Evolutionary conservation across 139 green algal species (phyloP).

Genomic region (Picochlorum sp.): DNA sequence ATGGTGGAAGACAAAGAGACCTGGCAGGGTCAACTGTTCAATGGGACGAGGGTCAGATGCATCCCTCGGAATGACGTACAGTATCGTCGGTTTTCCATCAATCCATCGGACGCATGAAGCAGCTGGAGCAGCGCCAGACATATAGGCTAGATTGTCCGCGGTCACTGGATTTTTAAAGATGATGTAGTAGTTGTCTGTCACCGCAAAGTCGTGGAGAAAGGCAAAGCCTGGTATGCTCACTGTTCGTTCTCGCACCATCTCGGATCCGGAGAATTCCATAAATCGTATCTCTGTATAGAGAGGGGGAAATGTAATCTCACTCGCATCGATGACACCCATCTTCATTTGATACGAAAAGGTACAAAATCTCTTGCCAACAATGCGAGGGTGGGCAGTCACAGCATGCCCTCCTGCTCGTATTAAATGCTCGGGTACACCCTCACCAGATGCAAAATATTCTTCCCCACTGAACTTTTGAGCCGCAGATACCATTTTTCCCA

Average conservation of each 20-base stretch:
- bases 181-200: conserved; percentile 33
- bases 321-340: too few relatives aligned
- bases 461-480: background rate
- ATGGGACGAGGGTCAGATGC: background rate
- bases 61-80: conserved; percentile 28
- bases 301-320: background rate
- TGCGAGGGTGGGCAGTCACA: too few relatives aligned
- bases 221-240: conserved; percentile 26
- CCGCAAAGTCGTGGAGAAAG: conserved; percentile 41
- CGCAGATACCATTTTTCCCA: conserved; percentile 13
- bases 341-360: too few relatives aligned
- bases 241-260: background rate
- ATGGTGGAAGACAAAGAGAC: conserved; percentile 67
- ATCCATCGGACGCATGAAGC: conserved; percentile 26
- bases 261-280: conserved; percentile 41
- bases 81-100: conserved; percentile 13
- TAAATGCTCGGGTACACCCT: too few relatives aligned
- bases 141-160: conserved; percentile 22
- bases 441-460: background rate
- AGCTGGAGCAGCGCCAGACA: conserved; percentile 14
- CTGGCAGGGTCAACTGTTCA: background rate
- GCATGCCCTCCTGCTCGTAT: too few relatives aligned
- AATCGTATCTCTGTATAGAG: conserved; percentile 5
- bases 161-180: conserved; percentile 34
- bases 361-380: too few relatives aligned